Conservation (phyloP, 2,329 filamentous ascomycete genomes). For the Fusarium pseudonygamai region DNA sequence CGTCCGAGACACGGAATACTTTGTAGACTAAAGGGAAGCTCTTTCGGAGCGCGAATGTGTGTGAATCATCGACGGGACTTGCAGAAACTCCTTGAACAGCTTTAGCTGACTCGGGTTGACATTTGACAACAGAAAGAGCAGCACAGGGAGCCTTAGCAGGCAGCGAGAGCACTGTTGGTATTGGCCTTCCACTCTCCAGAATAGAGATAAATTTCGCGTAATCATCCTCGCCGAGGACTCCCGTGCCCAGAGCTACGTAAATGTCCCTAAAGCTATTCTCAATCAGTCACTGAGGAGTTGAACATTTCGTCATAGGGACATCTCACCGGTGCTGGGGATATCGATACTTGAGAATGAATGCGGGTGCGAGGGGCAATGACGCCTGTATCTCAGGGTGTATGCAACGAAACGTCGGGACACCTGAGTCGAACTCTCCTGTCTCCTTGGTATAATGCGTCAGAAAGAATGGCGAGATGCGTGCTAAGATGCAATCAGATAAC, state of each 20-base stretch:
- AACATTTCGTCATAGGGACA: fast-evolving
- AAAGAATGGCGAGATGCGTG: neutral
- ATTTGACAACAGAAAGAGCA: neutral
- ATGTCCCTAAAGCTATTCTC: fast-evolving
- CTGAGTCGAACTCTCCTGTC: neutral
- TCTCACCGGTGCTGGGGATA: neutral
- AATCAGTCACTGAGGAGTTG: fast-evolving
- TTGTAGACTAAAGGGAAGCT: neutral
- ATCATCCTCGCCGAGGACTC: fast-evolving
- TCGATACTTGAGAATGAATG: neutral
- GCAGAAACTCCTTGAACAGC: fast-evolving
- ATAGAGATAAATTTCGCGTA: neutral
- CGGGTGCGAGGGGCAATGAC: neutral
- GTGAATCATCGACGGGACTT: fast-evolving
- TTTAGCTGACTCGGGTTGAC: fast-evolving
- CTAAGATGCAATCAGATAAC: neutral
- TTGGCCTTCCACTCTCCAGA: neutral
- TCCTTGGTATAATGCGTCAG: neutral
- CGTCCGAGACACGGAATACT: neutral
- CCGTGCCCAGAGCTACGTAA: neutral
- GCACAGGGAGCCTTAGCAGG: neutral
- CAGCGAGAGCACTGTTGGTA: neutral
- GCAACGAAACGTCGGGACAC: neutral
- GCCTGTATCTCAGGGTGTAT: neutral
- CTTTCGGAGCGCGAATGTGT: fast-evolving